Evolutionary conservation across 2,329 filamentous ascomycete genomes (phyloP).

Genomic region (Dothideomycetidae sp.): DNA sequence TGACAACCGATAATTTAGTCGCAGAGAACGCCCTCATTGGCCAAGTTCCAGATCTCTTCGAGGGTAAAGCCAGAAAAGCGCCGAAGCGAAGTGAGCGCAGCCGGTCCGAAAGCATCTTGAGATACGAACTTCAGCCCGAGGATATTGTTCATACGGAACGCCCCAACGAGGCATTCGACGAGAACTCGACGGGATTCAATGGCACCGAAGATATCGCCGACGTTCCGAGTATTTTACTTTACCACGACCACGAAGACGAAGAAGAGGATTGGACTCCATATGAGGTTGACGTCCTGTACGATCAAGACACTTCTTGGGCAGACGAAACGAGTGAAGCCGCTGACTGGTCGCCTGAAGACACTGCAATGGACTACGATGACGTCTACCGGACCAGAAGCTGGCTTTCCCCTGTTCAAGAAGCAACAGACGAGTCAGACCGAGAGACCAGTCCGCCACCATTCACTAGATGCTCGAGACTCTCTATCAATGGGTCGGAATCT

Average conservation of each 20-base stretch:
- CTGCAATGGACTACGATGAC: not conserved
- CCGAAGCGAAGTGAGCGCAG: not conserved
- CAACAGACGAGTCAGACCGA: not conserved
- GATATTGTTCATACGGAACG: too few relatives aligned
- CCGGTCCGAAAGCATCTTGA: not conserved
- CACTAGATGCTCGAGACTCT: not conserved
- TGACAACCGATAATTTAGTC: conserved; percentile 7
- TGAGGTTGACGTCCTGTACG: not conserved
- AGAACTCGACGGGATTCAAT: not conserved
- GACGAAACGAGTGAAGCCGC: not conserved
- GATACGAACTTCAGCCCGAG: not conserved
- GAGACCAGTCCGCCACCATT: not conserved
- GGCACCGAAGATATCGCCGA: not conserved
- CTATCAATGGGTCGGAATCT: not conserved
- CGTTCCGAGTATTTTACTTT: not conserved
- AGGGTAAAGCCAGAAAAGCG: not conserved
- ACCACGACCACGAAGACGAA: not conserved
- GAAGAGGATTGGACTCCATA: not conserved
- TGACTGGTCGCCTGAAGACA: not conserved
- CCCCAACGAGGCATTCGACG: too few relatives aligned
- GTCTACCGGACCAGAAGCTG: not conserved
- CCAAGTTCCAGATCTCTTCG: not conserved
- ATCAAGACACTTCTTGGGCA: not conserved
- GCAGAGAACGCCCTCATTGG: not conserved
- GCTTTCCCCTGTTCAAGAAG: not conserved